These are phyloP conservation scores for Thyridium curvatum DNA, from an alignment of 2,329 filamentous ascomycete genomes.

Conservation along the genomic window DNA sequence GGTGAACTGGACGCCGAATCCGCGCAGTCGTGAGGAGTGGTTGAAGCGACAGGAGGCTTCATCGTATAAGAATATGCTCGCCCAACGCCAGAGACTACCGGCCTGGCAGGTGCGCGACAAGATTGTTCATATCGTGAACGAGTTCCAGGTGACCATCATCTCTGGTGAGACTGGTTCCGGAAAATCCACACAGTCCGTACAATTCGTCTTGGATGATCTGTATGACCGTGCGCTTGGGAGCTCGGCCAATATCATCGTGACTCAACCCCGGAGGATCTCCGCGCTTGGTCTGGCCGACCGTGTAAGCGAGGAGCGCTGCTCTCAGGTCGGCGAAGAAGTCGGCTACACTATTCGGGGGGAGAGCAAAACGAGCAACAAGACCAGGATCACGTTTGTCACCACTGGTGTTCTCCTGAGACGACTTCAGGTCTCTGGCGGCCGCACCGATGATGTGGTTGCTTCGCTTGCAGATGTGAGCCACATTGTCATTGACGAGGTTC, in stretches of 20 bases:
- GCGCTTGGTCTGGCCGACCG: constrained; percentile 90
- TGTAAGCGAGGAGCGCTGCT: constrained; percentile 86
- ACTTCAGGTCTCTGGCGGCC: constrained; percentile 82
- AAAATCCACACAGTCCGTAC: constrained; percentile 94
- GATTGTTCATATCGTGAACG: constrained; percentile 69
- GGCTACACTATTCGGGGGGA: constrained; percentile 91
- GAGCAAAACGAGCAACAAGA: constrained; percentile 65
- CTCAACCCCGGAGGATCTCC: constrained; percentile 89
- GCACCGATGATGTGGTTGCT: constrained; percentile 70
- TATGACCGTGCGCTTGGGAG: constrained; percentile 70
- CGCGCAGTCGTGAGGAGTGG: constrained; percentile 62
- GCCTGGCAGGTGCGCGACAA: constrained; percentile 79
- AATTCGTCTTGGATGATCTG: constrained; percentile 90
- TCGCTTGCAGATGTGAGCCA: constrained; percentile 88
- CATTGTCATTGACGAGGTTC: constrained; percentile 92
- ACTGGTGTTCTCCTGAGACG: constrained; percentile 87
- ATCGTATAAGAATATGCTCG: constrained; percentile 68
- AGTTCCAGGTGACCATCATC: constrained; percentile 88
- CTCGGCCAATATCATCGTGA: constrained; percentile 86
- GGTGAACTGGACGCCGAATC: constrained; percentile 58
- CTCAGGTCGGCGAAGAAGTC: constrained; percentile 73
- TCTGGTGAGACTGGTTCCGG: constrained; percentile 95
- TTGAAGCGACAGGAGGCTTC: constrained; percentile 56
- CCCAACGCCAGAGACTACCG: constrained; percentile 66
- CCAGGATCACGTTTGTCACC: constrained; percentile 92